Evolutionary conservation across 225 moss, liverwort and hornwort species (phyloP), one percentile per base, ranked within the genome.

Genomic region (Climacium dendroides): DNA sequence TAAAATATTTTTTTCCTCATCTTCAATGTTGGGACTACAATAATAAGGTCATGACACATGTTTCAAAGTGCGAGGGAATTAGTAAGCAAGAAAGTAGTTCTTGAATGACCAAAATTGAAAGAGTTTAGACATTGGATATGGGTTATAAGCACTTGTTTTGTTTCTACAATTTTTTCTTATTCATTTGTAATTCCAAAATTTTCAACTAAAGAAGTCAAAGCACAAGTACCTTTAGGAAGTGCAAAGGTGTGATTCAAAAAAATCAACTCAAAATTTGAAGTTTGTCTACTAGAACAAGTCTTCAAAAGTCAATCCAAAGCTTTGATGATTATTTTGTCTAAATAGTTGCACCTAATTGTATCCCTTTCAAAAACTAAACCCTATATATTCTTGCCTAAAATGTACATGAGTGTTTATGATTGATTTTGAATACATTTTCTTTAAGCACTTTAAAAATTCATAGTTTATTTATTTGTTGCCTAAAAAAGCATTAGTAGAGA

Each of bases 381-480:
- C 3, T 17, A 29, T 3, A 19, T 74, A 48, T 11, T 7, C 5
- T 32, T 50, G 13, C 8, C 20, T 13, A 32, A 19, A 45, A 16
- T 28, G 28, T 29, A 45, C 10, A 45, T 10, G 59, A 16, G 10
- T 45, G 3, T 2, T 17, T 17, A 72, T 0, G 9, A 0, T 43
- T 0, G 3, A 1, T 3, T 28, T 28, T 45, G 2, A 0, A 45
- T 17, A 71, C 7, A 26, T 3, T 71, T 64, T 25, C 1, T 6
- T 70, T 41, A 15, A 9, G 9, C 4, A 28, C 16, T 71, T 39
- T 43, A 5, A 70, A 43, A 43, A 26, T 71, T 71, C 2, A 41
- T 25, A 26, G 15, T 9, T 74, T 34, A 13, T 34, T 34, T 4
- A 22, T 50, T 0, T 0, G 0, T 0, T 34, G 5, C 3, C 2